Evolutionary conservation across 2,329 filamentous ascomycete species (phyloP), one percentile per base, ranked within the genome.

Genomic region (Fusarium tuaranense): DNA sequence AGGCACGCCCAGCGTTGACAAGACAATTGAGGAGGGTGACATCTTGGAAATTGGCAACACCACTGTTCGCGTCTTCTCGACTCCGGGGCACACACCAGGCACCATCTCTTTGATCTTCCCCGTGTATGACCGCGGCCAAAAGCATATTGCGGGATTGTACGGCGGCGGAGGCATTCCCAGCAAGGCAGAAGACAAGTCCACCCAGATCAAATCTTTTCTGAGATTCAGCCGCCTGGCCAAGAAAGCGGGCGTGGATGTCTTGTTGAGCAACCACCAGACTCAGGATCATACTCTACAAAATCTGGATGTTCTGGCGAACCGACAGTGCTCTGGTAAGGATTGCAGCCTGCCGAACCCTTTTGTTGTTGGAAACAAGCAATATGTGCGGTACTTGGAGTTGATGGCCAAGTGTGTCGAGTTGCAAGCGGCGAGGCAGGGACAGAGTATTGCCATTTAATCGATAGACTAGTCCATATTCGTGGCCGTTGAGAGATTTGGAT

Each of bases 61-160:
- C 27, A 67, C 78, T 2, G 34, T 77, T 7, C 59, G 64, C 3
- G 32, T 65, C 39, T 69, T 69, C 39, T 46, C 59, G 20, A 79
- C 78, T 14, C 78, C 78, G 0, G 78, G 77, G 7, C 78, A 80
- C 48, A 78, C 77, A 3, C 69, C 68, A 0, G 78, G 78, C 4
- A 78, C 75, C 22, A 22, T 78, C 16, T 78, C 76, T 2, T 63
- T 77, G 12, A 70, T 79, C 8, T 68, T 79, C 34, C 65, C 73
- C 10, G 68, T 79, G 0, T 68, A 67, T 16, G 76, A 79, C 16
- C 38, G 38, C 4, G 76, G 77, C 16, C 44, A 67, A 25, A 57
- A 63, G 60, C 74, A 79, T n/a, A 63, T 69, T 0, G 78, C 76
- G 1, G 78, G 76, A 12, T 61, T 79, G 14, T 79, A 76, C 48